Evolutionary conservation across 2,329 filamentous ascomycete genomes (phyloP).

Genomic region (Fusarium sp.): DNA sequence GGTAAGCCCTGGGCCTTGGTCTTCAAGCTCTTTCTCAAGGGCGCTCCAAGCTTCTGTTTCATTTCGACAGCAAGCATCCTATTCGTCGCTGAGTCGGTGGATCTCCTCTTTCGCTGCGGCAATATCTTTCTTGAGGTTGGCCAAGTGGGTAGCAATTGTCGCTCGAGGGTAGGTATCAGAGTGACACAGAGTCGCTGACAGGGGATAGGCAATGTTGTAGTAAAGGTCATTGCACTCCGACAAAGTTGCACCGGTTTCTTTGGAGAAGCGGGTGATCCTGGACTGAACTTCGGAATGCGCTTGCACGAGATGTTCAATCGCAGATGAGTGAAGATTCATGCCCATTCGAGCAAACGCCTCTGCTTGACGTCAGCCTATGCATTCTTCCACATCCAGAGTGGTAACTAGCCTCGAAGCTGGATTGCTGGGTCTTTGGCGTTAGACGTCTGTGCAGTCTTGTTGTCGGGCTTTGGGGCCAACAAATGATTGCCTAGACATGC

Average conservation of each 20-base stretch:
- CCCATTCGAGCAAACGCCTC: conserved; percentile 43
- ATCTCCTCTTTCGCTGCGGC: conserved; percentile 41
- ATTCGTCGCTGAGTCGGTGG: conserved; percentile 36
- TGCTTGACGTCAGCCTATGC: conserved; percentile 7
- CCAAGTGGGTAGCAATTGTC: conserved; percentile 44
- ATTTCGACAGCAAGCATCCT: conserved; percentile 39
- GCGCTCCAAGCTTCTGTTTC: conserved; percentile 38
- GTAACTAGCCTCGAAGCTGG: conserved; percentile 37
- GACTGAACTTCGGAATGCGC: conserved; percentile 39
- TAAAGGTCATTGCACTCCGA: conserved; percentile 43
- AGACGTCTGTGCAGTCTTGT: neutral
- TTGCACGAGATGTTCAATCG: conserved; percentile 31
- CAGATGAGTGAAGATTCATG: conserved; percentile 10
- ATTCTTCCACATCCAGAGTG: fast-evolving
- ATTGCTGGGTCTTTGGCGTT: conserved; percentile 8
- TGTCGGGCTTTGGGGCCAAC: neutral
- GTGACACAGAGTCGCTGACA: conserved; percentile 49
- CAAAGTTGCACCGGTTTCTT: conserved; percentile 27
- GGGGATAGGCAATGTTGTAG: conserved; percentile 47
- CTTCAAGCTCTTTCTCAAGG: conserved; percentile 5
- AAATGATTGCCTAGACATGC: conserved; percentile 25
- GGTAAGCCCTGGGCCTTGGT: neutral
- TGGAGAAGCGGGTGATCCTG: conserved; percentile 35
- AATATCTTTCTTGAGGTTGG: conserved; percentile 37
- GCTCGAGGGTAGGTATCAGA: conserved; percentile 37